phyloP scores from a whole-genome alignment of 495 filamentous ascomycete genomes.

The Penicillium lividum region DNA sequence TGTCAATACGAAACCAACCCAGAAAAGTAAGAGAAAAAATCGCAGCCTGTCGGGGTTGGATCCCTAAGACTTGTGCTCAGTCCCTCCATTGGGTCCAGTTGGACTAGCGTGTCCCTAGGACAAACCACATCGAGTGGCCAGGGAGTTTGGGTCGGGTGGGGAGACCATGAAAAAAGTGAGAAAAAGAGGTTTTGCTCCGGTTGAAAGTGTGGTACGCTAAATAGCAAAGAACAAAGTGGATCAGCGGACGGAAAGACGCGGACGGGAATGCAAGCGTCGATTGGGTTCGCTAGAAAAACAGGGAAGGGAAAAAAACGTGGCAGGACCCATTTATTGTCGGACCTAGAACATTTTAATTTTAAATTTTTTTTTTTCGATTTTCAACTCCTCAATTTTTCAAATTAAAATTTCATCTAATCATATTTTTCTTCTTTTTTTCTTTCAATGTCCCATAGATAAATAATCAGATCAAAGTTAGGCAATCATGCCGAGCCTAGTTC shows the following conservation, averaged over 20 bases:
- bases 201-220: conserved; percentile 21
- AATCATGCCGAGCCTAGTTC: conserved; percentile 2
- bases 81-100: conserved; percentile 24
- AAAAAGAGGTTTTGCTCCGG: background rate
- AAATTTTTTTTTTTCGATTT: too few relatives aligned
- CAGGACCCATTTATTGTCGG: conserved; percentile 12
- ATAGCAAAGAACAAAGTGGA: conserved; percentile 19
- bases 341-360: background rate
- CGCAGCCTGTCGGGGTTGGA: conserved; percentile 22
- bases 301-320: conserved; percentile 39
- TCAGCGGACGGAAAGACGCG: conserved; percentile 42
- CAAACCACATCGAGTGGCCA: conserved; percentile 34
- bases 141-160: conserved; percentile 25
- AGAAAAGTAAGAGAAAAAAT: conserved; percentile 11
- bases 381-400: too few relatives aligned
- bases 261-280: conserved; percentile 45
- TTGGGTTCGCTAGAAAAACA: conserved; percentile 21
- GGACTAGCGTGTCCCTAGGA: conserved; percentile 26
- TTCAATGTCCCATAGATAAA: background rate
- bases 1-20: background rate
- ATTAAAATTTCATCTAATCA: background rate
- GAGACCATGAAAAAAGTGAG: background rate
- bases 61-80: conserved; percentile 26
- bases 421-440: background rate
- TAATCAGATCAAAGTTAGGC: background rate